Conservation (phyloP, 2,329 filamentous ascomycete genomes). For the Mycosphaerella sp. region DNA sequence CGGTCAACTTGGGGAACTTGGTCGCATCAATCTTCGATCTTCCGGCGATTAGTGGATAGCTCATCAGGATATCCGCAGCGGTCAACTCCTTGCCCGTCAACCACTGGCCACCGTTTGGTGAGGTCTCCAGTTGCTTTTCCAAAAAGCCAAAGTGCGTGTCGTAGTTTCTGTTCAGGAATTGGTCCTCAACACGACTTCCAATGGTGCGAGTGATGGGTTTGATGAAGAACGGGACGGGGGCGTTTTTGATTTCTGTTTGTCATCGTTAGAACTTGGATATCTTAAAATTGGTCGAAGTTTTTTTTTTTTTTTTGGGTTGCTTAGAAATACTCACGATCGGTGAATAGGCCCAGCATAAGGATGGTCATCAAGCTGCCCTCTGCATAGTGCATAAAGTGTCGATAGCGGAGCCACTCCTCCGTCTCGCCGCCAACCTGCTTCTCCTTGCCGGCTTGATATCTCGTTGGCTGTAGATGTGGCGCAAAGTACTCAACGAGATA, state of each 20-base stretch:
- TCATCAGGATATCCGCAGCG: constrained; percentile 49
- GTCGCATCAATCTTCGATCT: constrained; percentile 36
- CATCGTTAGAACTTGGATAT: neutral
- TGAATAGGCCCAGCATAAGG: constrained; percentile 58
- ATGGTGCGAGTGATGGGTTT: constrained; percentile 56
- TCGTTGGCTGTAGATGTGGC: constrained; percentile 45
- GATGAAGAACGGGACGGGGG: constrained; percentile 62
- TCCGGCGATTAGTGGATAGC: constrained; percentile 46
- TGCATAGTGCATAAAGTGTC: constrained; percentile 72
- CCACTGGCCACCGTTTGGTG: constrained; percentile 45
- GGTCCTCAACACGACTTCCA: constrained; percentile 41
- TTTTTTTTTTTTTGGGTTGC: no score
- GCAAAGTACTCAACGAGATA: constrained; percentile 69
- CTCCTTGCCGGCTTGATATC: constrained; percentile 49
- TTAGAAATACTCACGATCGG: constrained; percentile 43
- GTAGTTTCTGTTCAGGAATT: constrained; percentile 44
- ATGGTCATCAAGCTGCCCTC: constrained; percentile 78
- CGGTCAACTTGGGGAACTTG: constrained; percentile 43
- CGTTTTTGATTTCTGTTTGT: constrained; percentile 35
- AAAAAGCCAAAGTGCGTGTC: constrained; percentile 46
- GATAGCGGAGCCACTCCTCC: constrained; percentile 54
- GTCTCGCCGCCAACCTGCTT: constrained; percentile 52
- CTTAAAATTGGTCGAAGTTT: neutral
- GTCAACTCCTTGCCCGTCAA: constrained; percentile 46
- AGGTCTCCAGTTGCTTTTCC: constrained; percentile 44